Percentiles rank a stretch among this genome's conserved stretches.
Evolutionary conservation across 352 stramenopile species (phyloP).

Genomic region (Phytophthora aleatoria): DNA sequence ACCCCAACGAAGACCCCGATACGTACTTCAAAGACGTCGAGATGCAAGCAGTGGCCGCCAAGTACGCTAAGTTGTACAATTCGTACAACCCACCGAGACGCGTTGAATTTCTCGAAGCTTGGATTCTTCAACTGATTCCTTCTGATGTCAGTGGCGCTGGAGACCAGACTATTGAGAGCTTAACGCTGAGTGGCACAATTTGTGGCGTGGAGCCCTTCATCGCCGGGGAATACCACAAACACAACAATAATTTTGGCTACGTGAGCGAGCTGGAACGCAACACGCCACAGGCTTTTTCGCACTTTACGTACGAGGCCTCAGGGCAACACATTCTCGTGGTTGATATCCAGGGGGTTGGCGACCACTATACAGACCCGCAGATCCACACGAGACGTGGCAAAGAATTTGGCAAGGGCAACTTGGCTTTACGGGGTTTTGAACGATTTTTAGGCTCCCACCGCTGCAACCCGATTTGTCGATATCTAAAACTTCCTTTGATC

Average conservation of each 20-base stretch:
- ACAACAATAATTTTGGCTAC: constrained; percentile 88
- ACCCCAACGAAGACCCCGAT: constrained; percentile 77
- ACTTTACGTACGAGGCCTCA: constrained; percentile 92
- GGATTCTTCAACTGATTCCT: constrained; percentile 74
- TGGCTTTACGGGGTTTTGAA: constrained; percentile 69
- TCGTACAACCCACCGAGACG: constrained; percentile 78
- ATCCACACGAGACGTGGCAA: constrained; percentile 86
- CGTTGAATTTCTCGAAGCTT: constrained; percentile 79
- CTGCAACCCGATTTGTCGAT: constrained; percentile 84
- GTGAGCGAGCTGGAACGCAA: constrained; percentile 82
- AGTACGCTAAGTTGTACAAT: constrained; percentile 84
- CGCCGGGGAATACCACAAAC: constrained; percentile 80
- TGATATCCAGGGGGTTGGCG: constrained; percentile 94
- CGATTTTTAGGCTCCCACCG: constrained; percentile 77
- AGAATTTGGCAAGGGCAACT: constrained; percentile 86
- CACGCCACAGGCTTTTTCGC: constrained; percentile 89
- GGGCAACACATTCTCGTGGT: constrained; percentile 92
- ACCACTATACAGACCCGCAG: constrained; percentile 96
- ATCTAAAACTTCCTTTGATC: constrained; percentile 72
- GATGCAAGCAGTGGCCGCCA: constrained; percentile 82
- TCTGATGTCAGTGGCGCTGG: constrained; percentile 23
- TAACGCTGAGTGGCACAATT: constrained; percentile 70
- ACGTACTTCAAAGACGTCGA: constrained; percentile 89
- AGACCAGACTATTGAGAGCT: constrained; percentile 38
- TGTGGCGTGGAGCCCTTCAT: constrained; percentile 84